Base-by-base conservation (phyloP, 1,284 basidiomycete species). In the Fistulinella cinereoalba region DNA sequence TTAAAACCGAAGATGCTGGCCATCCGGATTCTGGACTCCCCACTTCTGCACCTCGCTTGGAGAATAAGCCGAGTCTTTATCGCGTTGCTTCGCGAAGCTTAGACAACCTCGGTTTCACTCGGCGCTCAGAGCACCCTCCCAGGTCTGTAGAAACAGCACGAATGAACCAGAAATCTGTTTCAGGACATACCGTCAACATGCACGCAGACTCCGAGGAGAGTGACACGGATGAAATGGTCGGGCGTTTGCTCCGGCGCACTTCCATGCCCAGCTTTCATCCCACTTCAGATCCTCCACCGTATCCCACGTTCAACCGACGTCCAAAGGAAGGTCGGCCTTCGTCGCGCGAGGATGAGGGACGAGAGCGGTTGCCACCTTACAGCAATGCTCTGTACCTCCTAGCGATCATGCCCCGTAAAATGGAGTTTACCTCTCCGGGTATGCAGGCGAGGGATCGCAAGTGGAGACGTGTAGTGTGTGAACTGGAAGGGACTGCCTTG, bases 401-500 rank as follows among this genome's bases (percentile, higher is more conserved):
- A 41, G 92, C 88, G 2, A 80, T 87, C 51, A 79, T 99, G 71
- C 88, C 89, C 5, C 82, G 92, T 43, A 99, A 99, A 76, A 83
- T 96, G 85, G 96, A 99, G 73, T 98, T 99, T 64, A 73, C 70
- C 1, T 72, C 79, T 13, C 92, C 94, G 0, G 92, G 92, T 9
- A 74, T 92, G 3, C 92, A 96, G 64, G 85, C 94, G 15, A 82
- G 78, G 61, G 93, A 97, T 62, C 77, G 97, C 29, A 91, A 91
- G 60, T 99, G 96, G 96, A 82, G 87, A 55, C 76, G 89, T 43
- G 81, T 87, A 50, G 80, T 96, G 60, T 91, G 93, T 65, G 91
- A 97, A 53, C 70, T 99, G 33, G 92, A 97, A 62, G 97, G 96
- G 32, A 99, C 96, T 6, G 76, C 78, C 53, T 83, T 99, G 61